Conservation (phyloP, 2,329 filamentous ascomycete species). For the Aureobasidium zeae region DNA sequence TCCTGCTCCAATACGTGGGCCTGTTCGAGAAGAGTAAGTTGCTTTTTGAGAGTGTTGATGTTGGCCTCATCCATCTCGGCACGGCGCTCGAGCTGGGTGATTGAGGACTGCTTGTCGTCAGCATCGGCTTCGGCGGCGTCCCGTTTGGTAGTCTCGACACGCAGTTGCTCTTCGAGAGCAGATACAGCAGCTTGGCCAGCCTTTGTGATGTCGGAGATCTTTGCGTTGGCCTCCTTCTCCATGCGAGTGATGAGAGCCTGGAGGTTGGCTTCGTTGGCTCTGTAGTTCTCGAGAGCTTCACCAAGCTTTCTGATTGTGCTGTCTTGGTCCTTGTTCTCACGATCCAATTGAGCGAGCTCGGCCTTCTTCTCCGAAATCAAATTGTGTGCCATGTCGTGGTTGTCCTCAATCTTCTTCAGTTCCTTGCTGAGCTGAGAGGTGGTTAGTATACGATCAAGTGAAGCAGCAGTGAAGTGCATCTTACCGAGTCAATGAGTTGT, state of each 20-base stretch:
- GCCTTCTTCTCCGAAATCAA: conserved; percentile 21
- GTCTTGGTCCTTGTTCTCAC: conserved; percentile 29
- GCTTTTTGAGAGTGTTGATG: conserved; percentile 26
- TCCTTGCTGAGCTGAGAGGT: conserved; percentile 32
- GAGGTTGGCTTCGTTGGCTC: conserved; percentile 31
- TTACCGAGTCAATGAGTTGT: conserved; percentile 26
- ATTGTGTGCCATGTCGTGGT: conserved; percentile 24
- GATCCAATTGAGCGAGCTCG: conserved; percentile 20
- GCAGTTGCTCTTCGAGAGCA: conserved; percentile 31
- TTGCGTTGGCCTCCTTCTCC: conserved; percentile 32
- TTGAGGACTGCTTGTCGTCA: conserved; percentile 31
- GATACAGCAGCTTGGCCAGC: conserved; percentile 30
- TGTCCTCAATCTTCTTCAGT: conserved; percentile 27
- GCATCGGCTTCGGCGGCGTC: conserved; percentile 32
- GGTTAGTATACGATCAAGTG: too few species aligned
- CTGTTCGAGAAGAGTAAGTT: conserved; percentile 28
- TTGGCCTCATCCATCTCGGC: conserved; percentile 31
- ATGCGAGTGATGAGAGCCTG: conserved; percentile 31
- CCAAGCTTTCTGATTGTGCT: conserved; percentile 30
- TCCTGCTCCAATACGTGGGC: conserved; percentile 29
- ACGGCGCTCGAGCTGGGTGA: conserved; percentile 32
- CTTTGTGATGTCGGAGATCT: conserved; percentile 31
- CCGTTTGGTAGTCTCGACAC: conserved; percentile 30
- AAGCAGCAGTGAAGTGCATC: too few species aligned
- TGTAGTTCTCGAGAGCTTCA: conserved; percentile 32